phyloP scores from a whole-genome alignment of 2,329 filamentous ascomycete species.

The Phaeomoniella chlamydospora region DNA sequence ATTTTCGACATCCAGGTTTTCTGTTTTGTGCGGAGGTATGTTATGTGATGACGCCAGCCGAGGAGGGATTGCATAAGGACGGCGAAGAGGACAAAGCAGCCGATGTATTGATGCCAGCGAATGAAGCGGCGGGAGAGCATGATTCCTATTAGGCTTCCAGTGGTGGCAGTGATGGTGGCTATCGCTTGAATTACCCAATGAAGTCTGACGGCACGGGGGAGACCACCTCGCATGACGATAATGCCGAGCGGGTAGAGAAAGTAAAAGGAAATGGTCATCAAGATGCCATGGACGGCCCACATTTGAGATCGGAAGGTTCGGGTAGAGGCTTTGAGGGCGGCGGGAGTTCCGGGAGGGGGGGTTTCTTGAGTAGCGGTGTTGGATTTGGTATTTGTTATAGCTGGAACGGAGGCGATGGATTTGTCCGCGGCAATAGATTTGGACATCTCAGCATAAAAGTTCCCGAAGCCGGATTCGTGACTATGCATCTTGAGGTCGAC shows the following conservation, averaged over 20 bases:
- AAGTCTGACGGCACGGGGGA: slow-evolving; percentile 19
- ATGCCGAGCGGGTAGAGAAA: slow-evolving; percentile 20
- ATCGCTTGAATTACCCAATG: slow-evolving; percentile 26
- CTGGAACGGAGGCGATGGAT: slow-evolving; percentile 8
- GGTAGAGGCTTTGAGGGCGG: slow-evolving; percentile 1
- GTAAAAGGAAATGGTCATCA: slow-evolving; percentile 20
- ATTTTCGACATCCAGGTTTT: slow-evolving; percentile 10
- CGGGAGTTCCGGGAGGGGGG: slow-evolving; percentile 1
- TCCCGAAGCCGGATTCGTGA: slow-evolving; percentile 1
- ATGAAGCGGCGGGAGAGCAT: slow-evolving; percentile 26
- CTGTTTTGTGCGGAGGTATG: slow-evolving; percentile 13
- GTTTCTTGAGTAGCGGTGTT: background rate
- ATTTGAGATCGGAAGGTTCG: slow-evolving; percentile 12
- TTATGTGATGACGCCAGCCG: slow-evolving; percentile 23
- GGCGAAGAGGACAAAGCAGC: slow-evolving; percentile 21
- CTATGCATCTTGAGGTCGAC: slow-evolving; percentile 3
- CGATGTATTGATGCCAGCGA: slow-evolving; percentile 32
- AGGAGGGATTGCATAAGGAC: slow-evolving; percentile 21
- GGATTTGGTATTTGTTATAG: slow-evolving; percentile 11
- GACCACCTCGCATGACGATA: slow-evolving; percentile 21
- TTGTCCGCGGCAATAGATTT: slow-evolving; percentile 8
- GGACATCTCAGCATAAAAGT: slow-evolving; percentile 3
- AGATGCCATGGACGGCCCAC: slow-evolving; percentile 14
- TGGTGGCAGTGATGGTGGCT: slow-evolving; percentile 19
- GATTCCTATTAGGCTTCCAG: slow-evolving; percentile 26